These are phyloP conservation scores for Nitzschia sp. DNA, from an alignment of 108 stramenopile species.

Conservation along the genomic window DNA sequence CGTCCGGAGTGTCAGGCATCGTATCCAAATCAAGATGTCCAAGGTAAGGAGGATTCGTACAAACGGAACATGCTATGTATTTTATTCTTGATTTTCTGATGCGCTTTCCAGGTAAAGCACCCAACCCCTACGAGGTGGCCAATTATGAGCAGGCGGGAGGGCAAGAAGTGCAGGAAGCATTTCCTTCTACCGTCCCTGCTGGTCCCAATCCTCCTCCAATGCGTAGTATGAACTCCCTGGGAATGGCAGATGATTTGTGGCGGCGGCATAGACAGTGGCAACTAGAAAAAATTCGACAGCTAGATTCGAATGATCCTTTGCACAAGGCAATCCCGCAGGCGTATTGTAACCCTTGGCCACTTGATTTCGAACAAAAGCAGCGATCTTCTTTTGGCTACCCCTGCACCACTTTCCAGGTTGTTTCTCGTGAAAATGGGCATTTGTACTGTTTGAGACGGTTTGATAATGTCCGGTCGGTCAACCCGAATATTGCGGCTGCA, in stretches of 20 bases:
- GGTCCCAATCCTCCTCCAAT: conserved; percentile 48
- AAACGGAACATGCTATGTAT: too few relatives aligned
- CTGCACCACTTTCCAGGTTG: conserved; percentile 58
- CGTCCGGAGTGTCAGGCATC: not conserved
- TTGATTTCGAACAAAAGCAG: conserved; percentile 22
- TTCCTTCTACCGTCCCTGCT: conserved; percentile 38
- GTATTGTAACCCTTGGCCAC: conserved; percentile 32
- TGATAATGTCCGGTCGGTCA: conserved; percentile 79
- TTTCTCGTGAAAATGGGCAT: conserved; percentile 67
- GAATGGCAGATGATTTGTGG: conserved; percentile 57
- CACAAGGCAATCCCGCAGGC: conserved; percentile 45
- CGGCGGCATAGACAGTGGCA: conserved; percentile 61
- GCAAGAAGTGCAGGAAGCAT: not conserved
- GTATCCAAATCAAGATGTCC: not conserved
- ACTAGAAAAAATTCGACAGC: conserved; percentile 53
- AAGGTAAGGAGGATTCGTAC: not conserved
- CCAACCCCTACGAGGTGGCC: too few relatives aligned
- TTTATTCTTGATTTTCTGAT: too few relatives aligned
- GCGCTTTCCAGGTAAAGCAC: too few relatives aligned
- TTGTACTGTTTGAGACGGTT: conserved; percentile 84
- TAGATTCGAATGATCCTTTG: conserved; percentile 67
- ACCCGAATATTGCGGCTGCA: conserved; percentile 73
- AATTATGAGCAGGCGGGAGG: not conserved
- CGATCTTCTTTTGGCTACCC: conserved; percentile 84
- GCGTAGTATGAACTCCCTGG: conserved; percentile 45